Conservation (phyloP, 495 filamentous ascomycete genomes). For the Talaromyces trachyspermus region DNA sequence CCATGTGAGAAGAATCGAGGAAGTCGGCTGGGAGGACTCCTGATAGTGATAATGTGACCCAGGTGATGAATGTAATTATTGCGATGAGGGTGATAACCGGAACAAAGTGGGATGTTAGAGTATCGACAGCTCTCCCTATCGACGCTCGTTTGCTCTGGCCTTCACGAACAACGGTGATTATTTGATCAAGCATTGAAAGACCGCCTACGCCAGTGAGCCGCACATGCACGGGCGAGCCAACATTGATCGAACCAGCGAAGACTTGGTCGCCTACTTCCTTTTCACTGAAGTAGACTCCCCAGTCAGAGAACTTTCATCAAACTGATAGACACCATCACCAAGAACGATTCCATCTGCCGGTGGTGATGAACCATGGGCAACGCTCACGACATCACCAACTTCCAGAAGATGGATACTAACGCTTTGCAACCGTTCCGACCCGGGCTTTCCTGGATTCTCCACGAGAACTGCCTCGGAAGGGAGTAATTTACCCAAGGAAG, state of each 20-base stretch:
- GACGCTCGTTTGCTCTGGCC: constrained; percentile 84
- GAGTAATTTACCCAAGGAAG: constrained; percentile 67
- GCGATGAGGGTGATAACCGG: constrained; percentile 76
- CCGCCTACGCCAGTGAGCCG: constrained; percentile 63
- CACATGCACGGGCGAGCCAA: constrained; percentile 60
- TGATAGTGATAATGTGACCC: constrained; percentile 70
- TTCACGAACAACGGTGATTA: constrained; percentile 83
- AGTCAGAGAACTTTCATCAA: constrained; percentile 87
- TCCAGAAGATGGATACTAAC: constrained; percentile 69
- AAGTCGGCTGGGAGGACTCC: constrained; percentile 60
- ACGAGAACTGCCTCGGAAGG: constrained; percentile 67
- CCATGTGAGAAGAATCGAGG: constrained; percentile 56
- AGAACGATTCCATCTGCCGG: constrained; percentile 74
- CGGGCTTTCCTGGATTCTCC: neutral
- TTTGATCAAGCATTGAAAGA: constrained; percentile 84
- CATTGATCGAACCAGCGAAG: constrained; percentile 85
- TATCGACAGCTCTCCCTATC: constrained; percentile 76
- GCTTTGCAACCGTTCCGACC: constrained; percentile 21
- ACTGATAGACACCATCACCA: constrained; percentile 51
- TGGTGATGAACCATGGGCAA: constrained; percentile 74
- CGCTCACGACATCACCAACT: constrained; percentile 68
- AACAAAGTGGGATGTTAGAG: constrained; percentile 82
- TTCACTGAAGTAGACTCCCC: constrained; percentile 74
- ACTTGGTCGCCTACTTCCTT: constrained; percentile 67
- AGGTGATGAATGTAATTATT: constrained; percentile 74